Evolutionary conservation across 495 filamentous ascomycete species (phyloP).

Genomic region (Aspergillus baeticus): DNA sequence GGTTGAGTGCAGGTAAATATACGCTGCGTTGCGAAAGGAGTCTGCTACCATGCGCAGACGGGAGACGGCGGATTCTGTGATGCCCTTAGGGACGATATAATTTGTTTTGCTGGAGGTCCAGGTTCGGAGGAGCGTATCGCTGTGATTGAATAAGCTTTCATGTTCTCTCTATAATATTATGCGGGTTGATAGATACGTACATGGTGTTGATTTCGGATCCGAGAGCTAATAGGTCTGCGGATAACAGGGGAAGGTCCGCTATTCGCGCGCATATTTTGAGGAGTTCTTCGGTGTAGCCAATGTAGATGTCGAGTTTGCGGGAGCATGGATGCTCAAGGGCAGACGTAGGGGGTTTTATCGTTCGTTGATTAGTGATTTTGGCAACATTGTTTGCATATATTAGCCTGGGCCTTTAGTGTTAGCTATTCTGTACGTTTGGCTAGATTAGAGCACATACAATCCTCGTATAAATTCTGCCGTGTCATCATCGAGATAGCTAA

Average conservation of each 20-base stretch:
- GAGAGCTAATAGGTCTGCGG: slow-evolving; percentile 26
- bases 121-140: slow-evolving; percentile 36
- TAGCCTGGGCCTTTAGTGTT: slow-evolving; percentile 23
- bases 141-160: no score
- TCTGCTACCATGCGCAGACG: slow-evolving; percentile 46
- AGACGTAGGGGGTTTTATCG: slow-evolving; percentile 19
- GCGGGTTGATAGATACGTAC: slow-evolving; percentile 19
- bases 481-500: slow-evolving; percentile 32
- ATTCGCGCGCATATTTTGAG: slow-evolving; percentile 40
- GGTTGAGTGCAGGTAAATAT: slow-evolving; percentile 43
- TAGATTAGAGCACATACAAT: slow-evolving; percentile 32
- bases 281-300: slow-evolving; percentile 45
- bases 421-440: no score
- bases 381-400: slow-evolving; percentile 43
- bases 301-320: slow-evolving; percentile 42
- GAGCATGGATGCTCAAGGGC: slow-evolving; percentile 25
- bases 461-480: slow-evolving; percentile 39
- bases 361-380: slow-evolving; percentile 37
- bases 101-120: slow-evolving; percentile 34
- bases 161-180: no score
- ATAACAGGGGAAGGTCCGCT: slow-evolving; percentile 32
- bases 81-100: slow-evolving; percentile 36
- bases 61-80: slow-evolving; percentile 26
- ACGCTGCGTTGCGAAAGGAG: slow-evolving; percentile 44
- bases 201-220: slow-evolving; percentile 32